phyloP scores from a whole-genome alignment of 169 alveolate species.

The Eimeria acervulina region DNA sequence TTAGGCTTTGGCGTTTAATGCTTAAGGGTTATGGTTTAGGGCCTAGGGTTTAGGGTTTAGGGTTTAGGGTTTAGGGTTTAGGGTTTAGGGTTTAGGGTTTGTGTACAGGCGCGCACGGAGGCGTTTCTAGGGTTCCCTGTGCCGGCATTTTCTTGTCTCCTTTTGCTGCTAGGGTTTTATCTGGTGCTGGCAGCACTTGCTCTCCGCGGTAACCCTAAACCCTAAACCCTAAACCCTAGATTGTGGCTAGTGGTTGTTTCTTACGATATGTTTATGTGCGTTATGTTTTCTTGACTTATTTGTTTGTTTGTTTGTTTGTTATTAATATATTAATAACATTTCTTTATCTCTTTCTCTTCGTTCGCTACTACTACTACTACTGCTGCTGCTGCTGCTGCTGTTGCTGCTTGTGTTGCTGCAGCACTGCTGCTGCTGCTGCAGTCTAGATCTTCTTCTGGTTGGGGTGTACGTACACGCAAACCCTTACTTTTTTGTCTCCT shows the following conservation, averaged over 20 bases:
- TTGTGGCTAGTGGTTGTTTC: not conserved
- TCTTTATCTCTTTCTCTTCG: too few species aligned
- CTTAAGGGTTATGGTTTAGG: too few species aligned
- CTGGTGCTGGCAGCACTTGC: not conserved
- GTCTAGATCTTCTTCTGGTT: not conserved
- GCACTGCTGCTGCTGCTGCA: too few species aligned
- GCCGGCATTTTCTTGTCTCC: not conserved
- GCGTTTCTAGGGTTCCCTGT: not conserved
- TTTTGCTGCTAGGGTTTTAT: not conserved
- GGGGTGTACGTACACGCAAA: not conserved
- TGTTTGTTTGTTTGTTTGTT: too few species aligned
- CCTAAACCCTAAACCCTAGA: constrained; percentile 31
- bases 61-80: constrained; percentile 45
- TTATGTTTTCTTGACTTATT: too few species aligned
- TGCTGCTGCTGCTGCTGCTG: too few species aligned
- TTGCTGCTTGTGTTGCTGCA: too few species aligned
- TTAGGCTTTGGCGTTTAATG: too few species aligned
- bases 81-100: not conserved
- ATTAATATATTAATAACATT: too few species aligned
- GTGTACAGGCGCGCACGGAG: not conserved
- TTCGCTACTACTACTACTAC: too few species aligned
- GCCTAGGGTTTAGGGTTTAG: constrained; percentile 55
- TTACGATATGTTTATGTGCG: not conserved
- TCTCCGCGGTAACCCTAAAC: not conserved
- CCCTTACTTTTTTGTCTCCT: not conserved